These are phyloP conservation scores for Penicillium paneum DNA, from an alignment of 2,329 filamentous ascomycete genomes.

Conservation along the genomic window DNA sequence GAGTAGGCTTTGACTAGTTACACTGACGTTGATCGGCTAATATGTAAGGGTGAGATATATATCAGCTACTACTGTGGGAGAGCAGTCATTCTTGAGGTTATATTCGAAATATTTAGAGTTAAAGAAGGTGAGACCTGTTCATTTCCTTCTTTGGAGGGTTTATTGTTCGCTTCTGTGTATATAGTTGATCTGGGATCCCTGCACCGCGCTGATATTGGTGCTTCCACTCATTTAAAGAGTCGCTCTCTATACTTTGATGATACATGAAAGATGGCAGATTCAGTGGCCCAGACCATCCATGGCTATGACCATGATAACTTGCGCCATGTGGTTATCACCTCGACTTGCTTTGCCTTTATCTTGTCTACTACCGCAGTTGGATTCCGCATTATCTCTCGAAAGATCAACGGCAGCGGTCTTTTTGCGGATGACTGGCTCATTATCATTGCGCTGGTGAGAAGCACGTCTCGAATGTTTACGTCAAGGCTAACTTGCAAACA, in stretches of 20 bases:
- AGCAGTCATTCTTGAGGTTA: neutral
- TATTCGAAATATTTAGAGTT: neutral
- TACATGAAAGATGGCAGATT: slow-evolving; percentile 7
- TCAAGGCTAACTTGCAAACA: neutral
- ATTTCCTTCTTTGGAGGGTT: neutral
- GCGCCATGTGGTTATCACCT: slow-evolving; percentile 28
- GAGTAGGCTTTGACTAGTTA: neutral
- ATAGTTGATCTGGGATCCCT: neutral
- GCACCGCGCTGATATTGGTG: neutral
- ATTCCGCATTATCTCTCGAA: slow-evolving; percentile 20
- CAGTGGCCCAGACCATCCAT: neutral
- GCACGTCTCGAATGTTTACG: neutral
- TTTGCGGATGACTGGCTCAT: slow-evolving; percentile 14
- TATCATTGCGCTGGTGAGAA: slow-evolving; percentile 14
- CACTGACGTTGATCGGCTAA: neutral
- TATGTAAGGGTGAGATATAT: slow-evolving; percentile 17
- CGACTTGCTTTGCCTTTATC: slow-evolving; percentile 24
- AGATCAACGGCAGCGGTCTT: slow-evolving; percentile 15
- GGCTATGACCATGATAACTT: slow-evolving; percentile 24
- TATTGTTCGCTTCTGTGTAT: neutral
- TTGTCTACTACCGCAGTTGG: slow-evolving; percentile 23
- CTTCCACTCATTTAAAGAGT: neutral
- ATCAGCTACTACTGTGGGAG: neutral
- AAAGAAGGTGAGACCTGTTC: slow-evolving; percentile 3
- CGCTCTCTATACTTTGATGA: neutral